Conservation (phyloP, 1,284 basidiomycete genomes). For the Ustilago nuda region DNA sequence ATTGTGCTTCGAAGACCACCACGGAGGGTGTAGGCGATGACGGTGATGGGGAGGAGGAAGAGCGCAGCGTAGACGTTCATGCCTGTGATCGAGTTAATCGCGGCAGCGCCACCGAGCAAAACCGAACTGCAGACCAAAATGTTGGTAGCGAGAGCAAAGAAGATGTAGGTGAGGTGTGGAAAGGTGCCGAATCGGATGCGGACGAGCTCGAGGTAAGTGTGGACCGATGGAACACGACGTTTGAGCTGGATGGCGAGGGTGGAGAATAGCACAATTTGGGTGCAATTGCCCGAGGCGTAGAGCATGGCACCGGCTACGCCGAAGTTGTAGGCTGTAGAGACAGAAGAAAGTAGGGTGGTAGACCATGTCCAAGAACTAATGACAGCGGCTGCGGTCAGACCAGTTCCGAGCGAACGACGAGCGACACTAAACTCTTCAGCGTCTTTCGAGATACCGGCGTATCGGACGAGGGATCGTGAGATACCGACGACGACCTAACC, state of each 20-base stretch:
- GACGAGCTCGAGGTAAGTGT: constrained; percentile 62
- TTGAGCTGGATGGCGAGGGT: constrained; percentile 63
- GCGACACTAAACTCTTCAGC: constrained; percentile 59
- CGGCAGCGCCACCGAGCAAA: constrained; percentile 55
- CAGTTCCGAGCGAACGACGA: constrained; percentile 56
- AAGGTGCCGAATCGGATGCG: constrained; percentile 53
- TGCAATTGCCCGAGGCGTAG: constrained; percentile 61
- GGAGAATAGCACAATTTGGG: constrained; percentile 60
- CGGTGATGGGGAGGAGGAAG: constrained; percentile 55
- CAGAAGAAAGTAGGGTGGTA: constrained; percentile 58
- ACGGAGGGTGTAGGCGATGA: constrained; percentile 59
- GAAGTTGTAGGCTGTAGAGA: constrained; percentile 61
- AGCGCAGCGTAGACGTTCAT: constrained; percentile 57
- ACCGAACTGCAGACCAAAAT: constrained; percentile 60
- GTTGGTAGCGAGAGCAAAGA: constrained; percentile 63
- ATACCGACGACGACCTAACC: constrained; percentile 51
- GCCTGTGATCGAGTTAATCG: constrained; percentile 60
- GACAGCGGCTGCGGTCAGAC: constrained; percentile 61
- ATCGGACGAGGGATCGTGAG: constrained; percentile 48
- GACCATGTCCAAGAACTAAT: constrained; percentile 63
- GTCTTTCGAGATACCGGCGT: constrained; percentile 46
- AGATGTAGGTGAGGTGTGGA: constrained; percentile 59
- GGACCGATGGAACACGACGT: constrained; percentile 54
- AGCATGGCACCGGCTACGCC: constrained; percentile 61
- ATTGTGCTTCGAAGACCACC: constrained; percentile 57